These are phyloP conservation scores for Coemansia aciculifera DNA, from an alignment of 192 early-diverging fungal species.

Conservation along the genomic window DNA sequence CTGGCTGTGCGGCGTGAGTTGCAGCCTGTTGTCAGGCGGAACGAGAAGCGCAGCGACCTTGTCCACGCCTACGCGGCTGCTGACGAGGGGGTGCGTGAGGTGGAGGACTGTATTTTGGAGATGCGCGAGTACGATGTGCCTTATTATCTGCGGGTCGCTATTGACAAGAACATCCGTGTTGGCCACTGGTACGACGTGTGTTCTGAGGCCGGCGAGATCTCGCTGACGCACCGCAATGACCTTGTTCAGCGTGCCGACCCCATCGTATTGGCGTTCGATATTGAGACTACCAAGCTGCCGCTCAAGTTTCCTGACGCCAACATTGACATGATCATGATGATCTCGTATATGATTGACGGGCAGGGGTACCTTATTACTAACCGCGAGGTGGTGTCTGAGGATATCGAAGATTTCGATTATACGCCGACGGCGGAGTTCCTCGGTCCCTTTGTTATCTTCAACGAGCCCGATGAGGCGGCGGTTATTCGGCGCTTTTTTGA, in stretches of 20 bases:
- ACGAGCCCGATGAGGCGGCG: conserved; percentile 83
- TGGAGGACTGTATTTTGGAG: conserved; percentile 76
- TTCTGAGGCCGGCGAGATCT: conserved; percentile 63
- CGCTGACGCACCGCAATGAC: conserved; percentile 68
- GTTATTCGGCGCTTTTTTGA: conserved; percentile 86
- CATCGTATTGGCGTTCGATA: conserved; percentile 94
- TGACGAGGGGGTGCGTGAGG: conserved; percentile 18
- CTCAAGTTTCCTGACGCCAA: conserved; percentile 94
- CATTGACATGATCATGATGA: conserved; percentile 98
- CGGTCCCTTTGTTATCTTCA: conserved; percentile 95
- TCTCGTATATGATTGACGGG: conserved; percentile 99
- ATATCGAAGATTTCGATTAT: conserved; percentile 98
- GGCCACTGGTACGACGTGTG: conserved; percentile 91
- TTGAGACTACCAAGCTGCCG: conserved; percentile 97
- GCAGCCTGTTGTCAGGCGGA: conserved; percentile 68
- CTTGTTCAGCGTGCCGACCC: conserved; percentile 92
- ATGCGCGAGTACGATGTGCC: conserved; percentile 97
- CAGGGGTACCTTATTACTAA: conserved; percentile 98
- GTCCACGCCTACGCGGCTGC: conserved; percentile 62
- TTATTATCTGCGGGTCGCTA: conserved; percentile 93
- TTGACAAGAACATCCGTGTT: conserved; percentile 91
- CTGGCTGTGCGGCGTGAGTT: conserved; percentile 70
- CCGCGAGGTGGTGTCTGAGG: conserved; percentile 89
- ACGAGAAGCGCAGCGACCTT: conserved; percentile 62
- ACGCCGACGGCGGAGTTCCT: conserved; percentile 94